Percentiles rank a stretch among this genome's conserved stretches.
Conservation (phyloP, 2,329 filamentous ascomycete species). For the Daldinia sp. region DNA sequence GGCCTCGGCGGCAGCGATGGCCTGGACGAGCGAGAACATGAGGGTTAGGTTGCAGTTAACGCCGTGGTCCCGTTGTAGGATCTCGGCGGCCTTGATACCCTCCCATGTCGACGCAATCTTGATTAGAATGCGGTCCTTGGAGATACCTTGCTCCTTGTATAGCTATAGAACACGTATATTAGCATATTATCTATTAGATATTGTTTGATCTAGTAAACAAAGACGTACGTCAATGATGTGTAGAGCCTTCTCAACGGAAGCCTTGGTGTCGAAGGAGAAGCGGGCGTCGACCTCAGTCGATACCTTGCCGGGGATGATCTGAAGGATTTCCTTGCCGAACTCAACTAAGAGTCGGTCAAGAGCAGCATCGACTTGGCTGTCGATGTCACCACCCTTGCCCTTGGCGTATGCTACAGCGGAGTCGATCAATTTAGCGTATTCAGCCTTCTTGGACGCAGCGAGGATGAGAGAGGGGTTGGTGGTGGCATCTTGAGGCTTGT, state of each 20-base stretch:
- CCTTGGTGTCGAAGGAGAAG: constrained; percentile 94
- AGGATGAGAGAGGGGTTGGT: constrained; percentile 99
- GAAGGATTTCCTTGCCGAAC: constrained; percentile 97
- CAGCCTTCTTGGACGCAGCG: constrained; percentile 95
- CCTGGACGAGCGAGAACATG: constrained; percentile 96
- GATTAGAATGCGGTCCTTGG: constrained; percentile 95
- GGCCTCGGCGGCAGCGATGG: constrained; percentile 94
- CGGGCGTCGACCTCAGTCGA: constrained; percentile 97
- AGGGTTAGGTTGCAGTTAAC: constrained; percentile 99
- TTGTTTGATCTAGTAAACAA: not conserved
- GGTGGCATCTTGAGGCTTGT: constrained; percentile 99
- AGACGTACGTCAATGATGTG: constrained; percentile 88
- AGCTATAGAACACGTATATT: constrained; percentile 64
- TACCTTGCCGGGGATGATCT: constrained; percentile 97
- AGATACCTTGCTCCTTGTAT: constrained; percentile 90
- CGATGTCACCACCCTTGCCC: constrained; percentile 71
- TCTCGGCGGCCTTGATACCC: constrained; percentile 98
- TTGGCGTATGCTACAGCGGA: constrained; percentile 86
- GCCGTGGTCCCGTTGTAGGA: constrained; percentile 92
- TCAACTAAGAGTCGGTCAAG: constrained; percentile 95
- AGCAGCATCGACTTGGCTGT: constrained; percentile 86
- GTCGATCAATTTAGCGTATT: constrained; percentile 94
- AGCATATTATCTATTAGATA: constrained; percentile 1
- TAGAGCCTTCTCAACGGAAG: constrained; percentile 92
- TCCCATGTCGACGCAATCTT: constrained; percentile 99